A percentile compares a stretch with the other conserved stretches of the same genome.
Evolutionary conservation across 116 monocot genomes (phyloP).

Genomic region (Dioscorea cayenensis): DNA sequence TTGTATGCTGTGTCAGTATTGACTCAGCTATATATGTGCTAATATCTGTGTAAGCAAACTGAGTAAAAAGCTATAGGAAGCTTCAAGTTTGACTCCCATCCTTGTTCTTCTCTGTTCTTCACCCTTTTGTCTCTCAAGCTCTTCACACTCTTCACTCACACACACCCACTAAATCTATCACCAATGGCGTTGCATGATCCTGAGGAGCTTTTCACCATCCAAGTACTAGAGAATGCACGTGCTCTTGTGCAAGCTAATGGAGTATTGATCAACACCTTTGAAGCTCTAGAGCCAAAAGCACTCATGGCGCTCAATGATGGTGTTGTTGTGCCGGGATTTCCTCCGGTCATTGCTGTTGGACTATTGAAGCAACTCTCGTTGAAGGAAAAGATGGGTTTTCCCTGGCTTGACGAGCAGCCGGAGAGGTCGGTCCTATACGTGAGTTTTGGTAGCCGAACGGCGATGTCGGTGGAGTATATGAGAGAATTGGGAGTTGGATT

Average conservation of each 20-base stretch:
- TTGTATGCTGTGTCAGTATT: too few species aligned
- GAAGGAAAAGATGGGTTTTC: neutral
- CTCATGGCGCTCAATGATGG: constrained; percentile 14
- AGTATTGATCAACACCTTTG: constrained; percentile 19
- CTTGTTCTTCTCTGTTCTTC: too few species aligned
- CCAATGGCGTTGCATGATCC: neutral
- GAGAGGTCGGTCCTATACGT: constrained; percentile 11
- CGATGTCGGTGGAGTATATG: constrained; percentile 15
- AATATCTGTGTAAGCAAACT: too few species aligned
- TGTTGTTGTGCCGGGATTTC: constrained; percentile 1
- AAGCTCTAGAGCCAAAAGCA: constrained; percentile 13
- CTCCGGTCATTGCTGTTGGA: constrained; percentile 2
- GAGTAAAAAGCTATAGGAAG: too few species aligned
- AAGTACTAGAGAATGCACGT: constrained; percentile 5
- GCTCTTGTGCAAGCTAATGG: neutral
- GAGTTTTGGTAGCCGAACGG: constrained; percentile 17
- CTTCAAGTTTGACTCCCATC: too few species aligned
- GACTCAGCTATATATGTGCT: too few species aligned
- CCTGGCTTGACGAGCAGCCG: constrained; percentile 16
- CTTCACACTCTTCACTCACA: too few species aligned
- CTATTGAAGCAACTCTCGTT: neutral
- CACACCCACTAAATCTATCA: too few species aligned
- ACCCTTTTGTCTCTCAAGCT: too few species aligned
- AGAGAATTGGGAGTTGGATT: constrained; percentile 12
- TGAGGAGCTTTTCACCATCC: constrained; percentile 6